Base-by-base conservation (phyloP, 2,329 filamentous ascomycete species). In the Venturia nashicola region DNA sequence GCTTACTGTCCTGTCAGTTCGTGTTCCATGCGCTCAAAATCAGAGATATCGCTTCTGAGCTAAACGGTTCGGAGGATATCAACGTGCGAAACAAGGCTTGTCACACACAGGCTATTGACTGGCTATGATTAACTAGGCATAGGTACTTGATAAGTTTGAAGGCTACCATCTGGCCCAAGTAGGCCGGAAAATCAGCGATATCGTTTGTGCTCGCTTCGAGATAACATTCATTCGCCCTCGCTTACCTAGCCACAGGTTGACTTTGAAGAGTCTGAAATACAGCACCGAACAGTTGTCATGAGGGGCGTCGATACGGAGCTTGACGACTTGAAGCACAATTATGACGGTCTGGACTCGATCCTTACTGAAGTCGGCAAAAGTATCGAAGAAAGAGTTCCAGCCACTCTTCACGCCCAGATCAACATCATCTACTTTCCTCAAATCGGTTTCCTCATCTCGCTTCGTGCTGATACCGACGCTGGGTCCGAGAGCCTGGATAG, bases 401-500 rank as follows among this genome's bases (percentile, higher is more conserved):
- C 82, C 65, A 78, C 81, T 20, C 73, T 82, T 1, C 76, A 79
- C 27, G 70, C 74, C 2, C 77, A 80, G 14, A 73, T 88, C 42
- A 92, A 92, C 63, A 95, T 95, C 67, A 88, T 94, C 20, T 96
- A 94, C 72, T 88, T 96, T 66, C 93, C 92, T 0, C 91, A 96
- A 70, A 83, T 97, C 44, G 94, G 94, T 0, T 99, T 97, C 71
- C 82, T 97, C 44, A 89, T 91, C 2, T 86, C 88, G 0, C 86
- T 96, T 18, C 82, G 82, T 1, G 74, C 86, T 3, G 83, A 91
- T 68, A 76, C 79, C 16, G 72, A 78, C 1, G 85, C 82, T 1
- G 84, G 84, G 0, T 76, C 80, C 59, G 82, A 83, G 0, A 77
- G 83, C 12, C 92, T 87, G 68, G 80, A 85, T 68, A 89, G 89